Base-by-base conservation (phyloP, 495 filamentous ascomycete species). In the Aspergillus ellipticus region DNA sequence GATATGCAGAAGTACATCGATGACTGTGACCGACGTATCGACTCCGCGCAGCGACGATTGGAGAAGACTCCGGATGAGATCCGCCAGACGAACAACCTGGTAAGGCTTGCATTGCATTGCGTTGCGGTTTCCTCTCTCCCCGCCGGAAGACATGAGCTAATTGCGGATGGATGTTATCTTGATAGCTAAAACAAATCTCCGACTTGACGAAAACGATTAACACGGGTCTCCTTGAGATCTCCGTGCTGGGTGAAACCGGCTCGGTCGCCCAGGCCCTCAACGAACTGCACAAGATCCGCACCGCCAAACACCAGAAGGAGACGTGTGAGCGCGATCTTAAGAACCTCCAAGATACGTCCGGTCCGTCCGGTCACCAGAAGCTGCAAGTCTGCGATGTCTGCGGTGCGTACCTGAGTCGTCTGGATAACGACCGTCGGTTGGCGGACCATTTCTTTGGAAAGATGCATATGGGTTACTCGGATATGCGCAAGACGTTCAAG, bases 11-110 rank as follows among this genome's bases (percentile, higher is more conserved):
- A 89, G 67, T 93, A 96, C 67, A 94, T 99, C 66, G 90, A 94
- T 66, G 92, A 97, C 61, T 97, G 94, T 79, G 95, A 99, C 72
- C 84, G 92, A 35, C 81, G 91, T 42, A 99, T 99, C 66, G 90
- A 96, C 51, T 80, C 83, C 1, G 90, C 92, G 22, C 93, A 97
- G 76, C 81, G 91, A 17, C 79, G 93, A 39, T 75, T 99, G 49
- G 94, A 99, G 72, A 97, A 97, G 80, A 97, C 95, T 0, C 91
- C 92, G 42, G 95, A 99, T 70, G 94, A 99, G 78, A 96, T 99
- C 54, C 78, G 88, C 31, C 90, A 97, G 79, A 97, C 94, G n/a
- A 97, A 97, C 69, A 81, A 85, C 17, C 74, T 97, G 56, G 80
- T 86, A 73, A 42, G 74, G n/a, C n/a, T n/a, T n/a, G n/a, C n/a